phyloP scores from a whole-genome alignment of 257 asterid genomes.

The Solanum stenotomum region DNA sequence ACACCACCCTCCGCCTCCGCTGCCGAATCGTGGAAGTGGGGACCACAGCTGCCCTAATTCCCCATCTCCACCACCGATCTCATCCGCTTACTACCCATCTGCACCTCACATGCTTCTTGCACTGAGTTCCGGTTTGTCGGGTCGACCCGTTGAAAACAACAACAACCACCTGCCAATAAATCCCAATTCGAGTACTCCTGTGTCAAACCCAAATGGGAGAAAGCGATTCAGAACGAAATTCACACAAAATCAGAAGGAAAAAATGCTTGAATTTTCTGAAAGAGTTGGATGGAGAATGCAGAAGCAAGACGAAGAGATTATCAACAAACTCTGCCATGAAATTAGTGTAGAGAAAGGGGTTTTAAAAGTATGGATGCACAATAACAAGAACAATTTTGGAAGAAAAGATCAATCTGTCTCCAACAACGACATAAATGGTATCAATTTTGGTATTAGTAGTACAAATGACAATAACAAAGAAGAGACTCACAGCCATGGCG shows the following conservation, averaged over 20 bases:
- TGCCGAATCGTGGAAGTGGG: background rate
- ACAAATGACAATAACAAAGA: conserved; percentile 18
- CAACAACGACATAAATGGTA: background rate
- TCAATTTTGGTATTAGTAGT: background rate
- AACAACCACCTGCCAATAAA: background rate
- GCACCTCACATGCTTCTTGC: conserved; percentile 54
- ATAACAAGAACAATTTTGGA: conserved; percentile 20
- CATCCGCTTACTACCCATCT: conserved; percentile 32
- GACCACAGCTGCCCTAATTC: conserved; percentile 23
- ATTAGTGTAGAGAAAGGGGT: conserved; percentile 21
- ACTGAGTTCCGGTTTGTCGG: conserved; percentile 25
- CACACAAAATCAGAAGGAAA: conserved; percentile 20
- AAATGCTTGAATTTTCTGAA: conserved; percentile 22
- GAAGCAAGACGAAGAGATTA: conserved; percentile 21
- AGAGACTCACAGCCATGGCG: background rate
- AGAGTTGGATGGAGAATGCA: conserved; percentile 26
- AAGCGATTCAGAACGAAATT: conserved; percentile 22
- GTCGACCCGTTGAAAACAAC: conserved; percentile 1
- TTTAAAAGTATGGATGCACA: conserved; percentile 34
- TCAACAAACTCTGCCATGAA: conserved; percentile 11
- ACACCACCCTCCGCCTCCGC: conserved; percentile 11
- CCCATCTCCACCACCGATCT: conserved; percentile 27
- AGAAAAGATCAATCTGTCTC: background rate
- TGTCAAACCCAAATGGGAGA: background rate
- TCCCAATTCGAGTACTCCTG: background rate